These are phyloP conservation scores for Brassica incana DNA, from an alignment of 345 rosid genomes.

Conservation along the genomic window DNA sequence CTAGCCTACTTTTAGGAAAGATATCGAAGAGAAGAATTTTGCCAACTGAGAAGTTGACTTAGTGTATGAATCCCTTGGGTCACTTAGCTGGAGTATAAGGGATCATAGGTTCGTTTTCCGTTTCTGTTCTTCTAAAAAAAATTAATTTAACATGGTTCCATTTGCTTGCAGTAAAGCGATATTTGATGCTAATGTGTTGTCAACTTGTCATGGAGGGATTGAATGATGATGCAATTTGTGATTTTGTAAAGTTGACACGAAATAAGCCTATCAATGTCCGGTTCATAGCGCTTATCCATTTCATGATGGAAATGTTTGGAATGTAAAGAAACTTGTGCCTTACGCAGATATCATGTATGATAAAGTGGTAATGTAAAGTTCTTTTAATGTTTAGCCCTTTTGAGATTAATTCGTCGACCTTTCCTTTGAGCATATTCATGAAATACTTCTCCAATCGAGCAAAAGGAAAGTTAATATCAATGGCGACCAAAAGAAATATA, in stretches of 20 bases:
- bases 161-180: constrained; percentile 2
- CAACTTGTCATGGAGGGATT: constrained; percentile 88
- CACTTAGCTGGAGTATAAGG: too few species aligned
- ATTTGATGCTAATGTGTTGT: constrained; percentile 36
- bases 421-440: too few species aligned
- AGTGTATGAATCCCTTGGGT: too few species aligned
- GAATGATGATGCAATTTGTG: constrained; percentile 93
- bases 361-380: constrained; percentile 85
- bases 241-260: constrained; percentile 83
- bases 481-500: too few species aligned
- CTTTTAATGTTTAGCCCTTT: constrained; percentile 32
- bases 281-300: constrained; percentile 97
- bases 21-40: constrained; percentile 52
- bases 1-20: constrained; percentile 85
- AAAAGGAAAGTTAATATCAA: not conserved
- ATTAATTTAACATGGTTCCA: not conserved
- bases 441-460: not conserved
- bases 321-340: constrained; percentile 79
- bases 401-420: constrained; percentile 2
- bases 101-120: too few species aligned
- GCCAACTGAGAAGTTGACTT: too few species aligned
- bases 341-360: constrained; percentile 70
- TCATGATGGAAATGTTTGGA: constrained; percentile 91
- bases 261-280: constrained; percentile 78
- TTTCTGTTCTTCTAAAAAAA: too few species aligned